Evolutionary conservation across 345 rosid species (phyloP), one percentile per base, ranked within the genome.

Genomic region (Eucalyptus dawsonii): DNA sequence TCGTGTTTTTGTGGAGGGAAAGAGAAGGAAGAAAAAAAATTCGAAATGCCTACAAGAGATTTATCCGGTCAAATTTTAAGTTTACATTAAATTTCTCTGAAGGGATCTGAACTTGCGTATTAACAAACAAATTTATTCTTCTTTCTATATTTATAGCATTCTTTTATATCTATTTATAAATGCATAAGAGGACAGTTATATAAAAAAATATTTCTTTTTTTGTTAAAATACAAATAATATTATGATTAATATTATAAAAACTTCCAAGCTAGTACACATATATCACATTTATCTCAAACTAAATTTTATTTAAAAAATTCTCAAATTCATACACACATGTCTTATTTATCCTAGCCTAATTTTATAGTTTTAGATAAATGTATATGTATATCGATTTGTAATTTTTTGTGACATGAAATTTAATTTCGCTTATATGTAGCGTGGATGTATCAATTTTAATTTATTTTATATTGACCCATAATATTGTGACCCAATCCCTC

Each of bases 281-380:
- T 62, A 12, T 4, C 15, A 58, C n/a, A 58, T 62, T 62, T 62
- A 27, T 12, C 34, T 22, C 17, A 29, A 62, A 62, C 34, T 62
- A 29, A 62, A 27, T 29, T 62, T 62, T 29, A 56, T 56, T 1
- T 24, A 1, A 24, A 62, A 62, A 62, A 13, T 14, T 62, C 34
- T 14, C 0, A 62, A 62, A 62, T 1, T 3, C 0, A 60, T 60
- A 60, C 8, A 6, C 2, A 5, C 4, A 1, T 56, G 11, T 1
- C 29, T 9, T 24, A 56, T 56, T 56, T 24, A 53, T 53, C 10
- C 11, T 53, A 53, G 1, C 2, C 25, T 8, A 53, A 53, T 53
- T 53, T 53, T 53, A 19, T 19, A 19, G 25, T 19, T 53, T 53
- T 53, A 53, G 58, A 53, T 53, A 53, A 53, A 53, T 53, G 0